These are phyloP conservation scores for Solanum paucissectum DNA, from an alignment of 257 asterid species.

Conservation along the genomic window DNA sequence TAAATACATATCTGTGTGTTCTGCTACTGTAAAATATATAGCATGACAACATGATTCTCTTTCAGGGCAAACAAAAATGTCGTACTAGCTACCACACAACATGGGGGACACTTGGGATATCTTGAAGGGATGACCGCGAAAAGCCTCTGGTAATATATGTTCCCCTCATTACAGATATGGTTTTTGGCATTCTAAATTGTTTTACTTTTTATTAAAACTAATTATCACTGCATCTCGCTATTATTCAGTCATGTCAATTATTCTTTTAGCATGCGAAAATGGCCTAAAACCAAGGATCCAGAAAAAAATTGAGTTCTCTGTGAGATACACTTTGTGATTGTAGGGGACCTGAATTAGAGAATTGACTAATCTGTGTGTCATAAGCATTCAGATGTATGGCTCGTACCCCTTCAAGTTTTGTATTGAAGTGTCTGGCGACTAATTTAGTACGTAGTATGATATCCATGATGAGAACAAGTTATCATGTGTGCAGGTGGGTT, in stretches of 20 bases:
- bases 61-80: constrained; percentile 60
- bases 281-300: neutral
- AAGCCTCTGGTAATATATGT: constrained; percentile 41
- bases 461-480: neutral
- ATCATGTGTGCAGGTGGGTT: constrained; percentile 57
- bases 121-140: constrained; percentile 69
- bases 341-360: neutral
- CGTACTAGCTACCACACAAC: constrained; percentile 63
- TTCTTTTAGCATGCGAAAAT: neutral
- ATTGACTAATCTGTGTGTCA: neutral
- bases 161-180: neutral
- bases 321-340: neutral
- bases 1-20: neutral
- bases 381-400: neutral
- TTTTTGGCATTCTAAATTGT: neutral
- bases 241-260: neutral
- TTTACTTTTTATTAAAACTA: neutral
- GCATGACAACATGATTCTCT: neutral
- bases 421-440: neutral
- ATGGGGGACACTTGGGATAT: constrained; percentile 77
- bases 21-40: neutral
- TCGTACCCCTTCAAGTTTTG: neutral
- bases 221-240: neutral
- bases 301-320: neutral
- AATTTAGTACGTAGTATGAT: neutral